phyloP scores from a whole-genome alignment of 805 yeast species.

The Candida cerambycidarum region DNA sequence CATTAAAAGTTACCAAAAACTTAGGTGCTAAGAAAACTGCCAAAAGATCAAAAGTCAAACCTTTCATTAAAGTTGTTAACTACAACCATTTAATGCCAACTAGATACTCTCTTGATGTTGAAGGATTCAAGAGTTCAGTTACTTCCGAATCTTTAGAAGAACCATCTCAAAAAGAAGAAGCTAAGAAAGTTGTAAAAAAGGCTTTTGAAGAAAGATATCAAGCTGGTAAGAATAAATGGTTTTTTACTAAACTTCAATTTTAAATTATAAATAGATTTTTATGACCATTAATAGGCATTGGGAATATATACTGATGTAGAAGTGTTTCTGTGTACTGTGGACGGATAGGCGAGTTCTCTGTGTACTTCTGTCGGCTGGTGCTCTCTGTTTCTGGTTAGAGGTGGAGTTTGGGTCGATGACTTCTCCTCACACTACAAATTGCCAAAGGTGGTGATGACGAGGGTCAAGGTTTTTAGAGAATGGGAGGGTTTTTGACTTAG shows the following conservation, averaged over 20 bases:
- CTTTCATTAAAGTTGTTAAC: slow-evolving; percentile 98
- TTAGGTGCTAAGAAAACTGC: slow-evolving; percentile 96
- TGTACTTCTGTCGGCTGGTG: too few relatives aligned
- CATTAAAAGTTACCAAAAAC: slow-evolving; percentile 92
- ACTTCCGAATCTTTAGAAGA: slow-evolving; percentile 92
- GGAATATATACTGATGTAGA: slow-evolving; percentile 6
- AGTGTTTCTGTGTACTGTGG: too few relatives aligned
- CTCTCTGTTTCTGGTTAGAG: too few relatives aligned
- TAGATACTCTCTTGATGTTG: slow-evolving; percentile 97
- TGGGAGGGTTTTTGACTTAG: too few relatives aligned
- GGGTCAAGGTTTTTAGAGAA: too few relatives aligned
- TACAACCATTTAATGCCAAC: slow-evolving; percentile 99
- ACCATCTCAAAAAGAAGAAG: slow-evolving; percentile 98
- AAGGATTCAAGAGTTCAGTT: slow-evolving; percentile 87
- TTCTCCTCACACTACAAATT: too few relatives aligned
- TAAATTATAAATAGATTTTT: slow-evolving; percentile 35
- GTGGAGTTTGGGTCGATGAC: too few relatives aligned
- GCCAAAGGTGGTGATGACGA: too few relatives aligned
- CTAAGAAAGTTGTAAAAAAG: slow-evolving; percentile 98
- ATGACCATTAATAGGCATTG: slow-evolving; percentile 5
- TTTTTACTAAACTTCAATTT: slow-evolving; percentile 96
- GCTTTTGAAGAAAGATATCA: slow-evolving; percentile 99
- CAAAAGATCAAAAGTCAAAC: slow-evolving; percentile 97
- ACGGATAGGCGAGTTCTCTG: too few relatives aligned
- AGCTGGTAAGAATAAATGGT: slow-evolving; percentile 99